These are phyloP conservation scores for Backusella westeae DNA, from an alignment of 192 early-diverging fungal genomes.

Conservation along the genomic window DNA sequence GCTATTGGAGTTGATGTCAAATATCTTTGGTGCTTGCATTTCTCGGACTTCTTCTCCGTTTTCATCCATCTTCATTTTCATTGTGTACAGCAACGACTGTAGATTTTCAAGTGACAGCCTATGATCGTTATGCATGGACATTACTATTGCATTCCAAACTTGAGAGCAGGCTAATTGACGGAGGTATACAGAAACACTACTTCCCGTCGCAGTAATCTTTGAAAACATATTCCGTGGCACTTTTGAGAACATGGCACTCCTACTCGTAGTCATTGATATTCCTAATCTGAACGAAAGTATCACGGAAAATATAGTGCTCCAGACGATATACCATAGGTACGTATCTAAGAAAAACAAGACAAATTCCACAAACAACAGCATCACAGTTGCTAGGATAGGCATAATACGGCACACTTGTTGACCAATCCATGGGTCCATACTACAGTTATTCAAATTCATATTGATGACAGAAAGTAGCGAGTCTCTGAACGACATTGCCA, in stretches of 20 bases:
- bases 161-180: slow-evolving; percentile 69
- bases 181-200: slow-evolving; percentile 56
- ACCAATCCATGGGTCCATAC: slow-evolving; percentile 41
- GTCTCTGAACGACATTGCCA: slow-evolving; percentile 65
- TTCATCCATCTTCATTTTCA: slow-evolving; percentile 46
- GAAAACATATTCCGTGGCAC: slow-evolving; percentile 64
- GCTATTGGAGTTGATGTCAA: slow-evolving; percentile 36
- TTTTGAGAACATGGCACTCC: slow-evolving; percentile 62
- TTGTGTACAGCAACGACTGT: slow-evolving; percentile 61
- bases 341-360: slow-evolving; percentile 72
- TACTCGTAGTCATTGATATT: slow-evolving; percentile 65
- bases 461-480: slow-evolving; percentile 38
- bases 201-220: slow-evolving; percentile 57
- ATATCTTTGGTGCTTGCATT: slow-evolving; percentile 11
- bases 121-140: slow-evolving; percentile 70
- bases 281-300: slow-evolving; percentile 60
- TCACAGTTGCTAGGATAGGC: slow-evolving; percentile 50
- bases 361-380: slow-evolving; percentile 61
- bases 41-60: slow-evolving; percentile 23
- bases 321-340: slow-evolving; percentile 73
- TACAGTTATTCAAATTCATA: slow-evolving; percentile 37
- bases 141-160: slow-evolving; percentile 70
- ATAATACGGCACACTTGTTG: slow-evolving; percentile 50
- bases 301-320: slow-evolving; percentile 69
- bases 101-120: slow-evolving; percentile 59